These are phyloP conservation scores for Trichoderma koningii DNA, from an alignment of 2,329 filamentous ascomycete genomes.

Conservation along the genomic window DNA sequence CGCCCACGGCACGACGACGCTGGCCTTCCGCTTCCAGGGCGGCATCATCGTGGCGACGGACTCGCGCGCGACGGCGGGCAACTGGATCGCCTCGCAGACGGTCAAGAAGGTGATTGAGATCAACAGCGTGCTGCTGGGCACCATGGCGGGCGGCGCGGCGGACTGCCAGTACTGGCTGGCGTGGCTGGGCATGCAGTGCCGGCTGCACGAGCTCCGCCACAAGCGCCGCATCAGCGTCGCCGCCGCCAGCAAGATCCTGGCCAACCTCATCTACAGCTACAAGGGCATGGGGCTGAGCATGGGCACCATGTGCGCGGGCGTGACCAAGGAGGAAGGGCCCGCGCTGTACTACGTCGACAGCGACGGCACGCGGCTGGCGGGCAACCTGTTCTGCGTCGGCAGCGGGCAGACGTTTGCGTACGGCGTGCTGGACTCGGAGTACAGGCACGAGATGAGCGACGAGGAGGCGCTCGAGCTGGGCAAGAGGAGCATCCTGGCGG, in stretches of 20 bases:
- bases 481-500: constrained; percentile 87
- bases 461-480: constrained; percentile 91
- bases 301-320: constrained; percentile 99
- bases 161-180: constrained; percentile 99
- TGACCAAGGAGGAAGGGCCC: constrained; percentile 91
- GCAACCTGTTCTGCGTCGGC: constrained; percentile 97
- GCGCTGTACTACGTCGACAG: constrained; percentile 97
- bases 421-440: constrained; percentile 94
- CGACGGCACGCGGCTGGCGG: constrained; percentile 87
- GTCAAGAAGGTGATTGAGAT: constrained; percentile 99
- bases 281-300: constrained; percentile 98
- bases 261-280: constrained; percentile 97
- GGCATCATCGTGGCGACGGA: constrained; percentile 98
- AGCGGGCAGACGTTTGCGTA: constrained; percentile 99
- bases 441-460: constrained; percentile 82
- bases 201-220: constrained; percentile 97
- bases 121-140: constrained; percentile 89
- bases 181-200: constrained; percentile 98
- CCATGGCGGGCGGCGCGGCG: constrained; percentile 97
- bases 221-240: constrained; percentile 98
- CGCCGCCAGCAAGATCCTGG: constrained; percentile 95
- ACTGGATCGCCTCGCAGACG: constrained; percentile 99
- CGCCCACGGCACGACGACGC: constrained; percentile 95
- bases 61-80: constrained; percentile 93
- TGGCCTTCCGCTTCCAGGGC: constrained; percentile 96